Evolutionary conservation across 768 basidiomycete species (phyloP), one percentile per base, ranked within the genome.

Genomic region (Boletus sp.): DNA sequence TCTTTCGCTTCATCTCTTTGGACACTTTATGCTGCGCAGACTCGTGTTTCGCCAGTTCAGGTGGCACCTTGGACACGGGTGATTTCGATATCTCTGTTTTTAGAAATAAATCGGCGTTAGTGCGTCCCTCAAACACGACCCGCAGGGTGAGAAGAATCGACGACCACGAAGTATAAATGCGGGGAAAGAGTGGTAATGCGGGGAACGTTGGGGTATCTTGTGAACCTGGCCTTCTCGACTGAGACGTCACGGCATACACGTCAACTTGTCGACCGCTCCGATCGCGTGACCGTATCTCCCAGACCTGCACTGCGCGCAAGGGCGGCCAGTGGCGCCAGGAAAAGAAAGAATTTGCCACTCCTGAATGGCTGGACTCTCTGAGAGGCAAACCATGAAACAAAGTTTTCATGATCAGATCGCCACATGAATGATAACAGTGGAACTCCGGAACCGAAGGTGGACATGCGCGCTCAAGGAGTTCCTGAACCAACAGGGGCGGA

Each of bases 1-100:
- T 81, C 77, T 92, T 94, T 64, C 92, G 81, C 79, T 95, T 97
- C 94, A 96, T 97, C 73, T 96, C 94, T 67, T 87, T 79, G 54
- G 94, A 89, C 42, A 97, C 87, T 69, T 87, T 87, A 70, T 94
- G 91, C 73, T 93, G 92, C 6, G 95, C 94, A 1, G 93, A 77
- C 67, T 94, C 93, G 71, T 98, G 96, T 65, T 89, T 87, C 12
- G 91, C 93, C 54, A 98, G 77, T 68, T 98, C 95, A 7, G 80
- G 72, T 8, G 95, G 82, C 54, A 97, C 89, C 70, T 94, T 94
- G 11, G 90, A 92, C 60, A 94, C 89, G 0, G 94, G 94, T 61
- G 90, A 92, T 80, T 98, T 98, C 17, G 87, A 87, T 63, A 96
- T 94, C 75, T 98, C 94, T 91, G 72, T 50, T 20, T 33, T 5